A percentile compares a stretch with the other conserved stretches of the same genome.
These are phyloP conservation scores for Yamadazyma blattariae DNA, from an alignment of 1,139 yeast species.

Conservation along the genomic window DNA sequence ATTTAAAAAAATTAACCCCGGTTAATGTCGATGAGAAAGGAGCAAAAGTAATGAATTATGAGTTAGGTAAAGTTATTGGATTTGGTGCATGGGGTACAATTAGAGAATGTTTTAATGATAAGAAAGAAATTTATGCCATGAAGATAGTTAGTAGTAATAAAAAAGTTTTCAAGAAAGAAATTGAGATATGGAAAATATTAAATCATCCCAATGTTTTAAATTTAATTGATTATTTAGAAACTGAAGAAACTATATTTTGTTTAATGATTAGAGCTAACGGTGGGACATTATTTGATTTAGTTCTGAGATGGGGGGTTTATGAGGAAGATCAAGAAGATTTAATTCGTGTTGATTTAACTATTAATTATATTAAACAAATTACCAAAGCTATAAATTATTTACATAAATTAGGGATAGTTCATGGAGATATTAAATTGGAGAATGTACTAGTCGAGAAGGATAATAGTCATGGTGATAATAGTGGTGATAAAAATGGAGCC, in stretches of 20 bases:
- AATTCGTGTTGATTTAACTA: conserved; percentile 25
- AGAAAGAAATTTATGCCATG: conserved; percentile 58
- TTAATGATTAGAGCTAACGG: conserved; percentile 69
- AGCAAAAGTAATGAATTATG: conserved; percentile 56
- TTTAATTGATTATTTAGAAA: conserved; percentile 59
- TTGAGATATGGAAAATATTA: conserved; percentile 68
- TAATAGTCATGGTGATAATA: too few species aligned
- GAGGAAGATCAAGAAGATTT: conserved; percentile 3
- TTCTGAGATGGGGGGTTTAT: conserved; percentile 60
- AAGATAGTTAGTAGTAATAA: conserved; percentile 65
- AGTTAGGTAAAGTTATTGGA: conserved; percentile 76
- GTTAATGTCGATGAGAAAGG: conserved; percentile 58
- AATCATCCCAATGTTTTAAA: conserved; percentile 66
- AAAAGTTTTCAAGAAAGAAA: conserved; percentile 67
- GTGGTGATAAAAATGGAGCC: conserved; percentile 14
- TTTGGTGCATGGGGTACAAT: conserved; percentile 92
- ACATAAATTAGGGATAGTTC: conserved; percentile 72
- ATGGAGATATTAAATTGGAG: conserved; percentile 87
- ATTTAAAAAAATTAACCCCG: conserved; percentile 28
- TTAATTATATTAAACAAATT: conserved; percentile 49
- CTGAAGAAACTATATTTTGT: conserved; percentile 65
- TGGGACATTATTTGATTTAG: conserved; percentile 81
- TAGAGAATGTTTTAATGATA: conserved; percentile 57
- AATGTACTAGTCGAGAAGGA: conserved; percentile 63
- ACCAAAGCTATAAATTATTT: conserved; percentile 63